These are phyloP conservation scores for Plasmodium fragile DNA, from an alignment of 169 alveolate genomes.

Conservation along the genomic window DNA sequence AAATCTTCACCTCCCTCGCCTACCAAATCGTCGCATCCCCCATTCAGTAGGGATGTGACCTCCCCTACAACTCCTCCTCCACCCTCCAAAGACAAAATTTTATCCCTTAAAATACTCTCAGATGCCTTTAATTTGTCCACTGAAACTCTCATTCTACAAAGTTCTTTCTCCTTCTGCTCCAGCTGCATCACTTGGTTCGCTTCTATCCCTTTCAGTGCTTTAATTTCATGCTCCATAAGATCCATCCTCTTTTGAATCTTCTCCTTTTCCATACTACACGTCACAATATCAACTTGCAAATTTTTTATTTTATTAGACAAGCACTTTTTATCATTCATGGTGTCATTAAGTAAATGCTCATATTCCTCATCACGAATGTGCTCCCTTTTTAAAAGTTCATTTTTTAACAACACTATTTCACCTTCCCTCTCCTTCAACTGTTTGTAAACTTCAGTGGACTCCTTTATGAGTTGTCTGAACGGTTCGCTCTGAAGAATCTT, in stretches of 20 bases:
- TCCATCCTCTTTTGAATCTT: slow-evolving; percentile 15
- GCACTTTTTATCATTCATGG: slow-evolving; percentile 15
- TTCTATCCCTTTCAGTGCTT: slow-evolving; percentile 24
- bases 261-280: slow-evolving; percentile 32
- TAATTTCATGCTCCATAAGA: slow-evolving; percentile 24
- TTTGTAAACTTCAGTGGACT: slow-evolving; percentile 22
- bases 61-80: neutral
- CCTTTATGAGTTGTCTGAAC: slow-evolving; percentile 16
- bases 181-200: slow-evolving; percentile 34
- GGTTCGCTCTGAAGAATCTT: slow-evolving; percentile 57
- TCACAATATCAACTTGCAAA: slow-evolving; percentile 26
- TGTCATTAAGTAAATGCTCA: slow-evolving; percentile 23
- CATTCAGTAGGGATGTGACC: neutral
- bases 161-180: slow-evolving; percentile 53
- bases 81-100: neutral
- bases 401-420: slow-evolving; percentile 36
- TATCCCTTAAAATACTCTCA: slow-evolving; percentile 19
- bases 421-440: slow-evolving; percentile 37
- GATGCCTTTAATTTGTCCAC: slow-evolving; percentile 25
- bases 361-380: slow-evolving; percentile 54
- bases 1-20: neutral
- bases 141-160: slow-evolving; percentile 10
- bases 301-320: slow-evolving; percentile 29
- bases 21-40: neutral
- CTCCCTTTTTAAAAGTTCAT: slow-evolving; percentile 39